These are phyloP conservation scores for Candida jianshihensis DNA, from an alignment of 805 yeast genomes.

Conservation along the genomic window DNA sequence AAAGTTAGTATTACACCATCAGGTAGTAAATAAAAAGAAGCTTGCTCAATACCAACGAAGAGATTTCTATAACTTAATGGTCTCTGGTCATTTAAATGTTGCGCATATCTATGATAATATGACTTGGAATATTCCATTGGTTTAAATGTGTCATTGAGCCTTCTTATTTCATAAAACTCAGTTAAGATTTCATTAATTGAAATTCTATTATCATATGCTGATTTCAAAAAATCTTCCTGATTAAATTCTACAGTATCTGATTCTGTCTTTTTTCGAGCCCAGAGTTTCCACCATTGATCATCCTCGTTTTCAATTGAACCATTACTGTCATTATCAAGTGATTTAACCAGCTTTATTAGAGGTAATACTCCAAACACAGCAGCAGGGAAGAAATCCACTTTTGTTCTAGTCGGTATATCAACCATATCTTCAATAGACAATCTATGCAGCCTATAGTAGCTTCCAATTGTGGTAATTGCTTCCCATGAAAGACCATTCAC, in stretches of 20 bases:
- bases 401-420: conserved; percentile 55
- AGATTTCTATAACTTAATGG: conserved; percentile 37
- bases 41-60: conserved; percentile 50
- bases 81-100: conserved; percentile 32
- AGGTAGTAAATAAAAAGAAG: conserved; percentile 39
- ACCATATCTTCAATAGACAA: conserved; percentile 57
- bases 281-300: neutral
- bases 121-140: conserved; percentile 13
- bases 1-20: conserved; percentile 45
- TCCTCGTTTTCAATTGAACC: neutral
- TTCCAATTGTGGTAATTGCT: conserved; percentile 40
- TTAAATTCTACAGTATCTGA: neutral
- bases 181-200: conserved; percentile 14
- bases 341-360: conserved; percentile 36
- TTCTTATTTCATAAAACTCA: conserved; percentile 22
- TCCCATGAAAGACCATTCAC: conserved; percentile 60
- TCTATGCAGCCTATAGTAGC: conserved; percentile 41
- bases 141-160: conserved; percentile 26
- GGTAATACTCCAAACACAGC: conserved; percentile 53
- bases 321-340: conserved; percentile 2
- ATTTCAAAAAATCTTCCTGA: neutral
- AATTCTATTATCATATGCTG: neutral
- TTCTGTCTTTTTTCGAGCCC: neutral
- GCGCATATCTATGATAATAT: conserved; percentile 10
- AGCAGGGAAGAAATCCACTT: conserved; percentile 43